These are phyloP conservation scores for Rhodotorula sp. DNA, from an alignment of 1,284 basidiomycete species.

Conservation along the genomic window DNA sequence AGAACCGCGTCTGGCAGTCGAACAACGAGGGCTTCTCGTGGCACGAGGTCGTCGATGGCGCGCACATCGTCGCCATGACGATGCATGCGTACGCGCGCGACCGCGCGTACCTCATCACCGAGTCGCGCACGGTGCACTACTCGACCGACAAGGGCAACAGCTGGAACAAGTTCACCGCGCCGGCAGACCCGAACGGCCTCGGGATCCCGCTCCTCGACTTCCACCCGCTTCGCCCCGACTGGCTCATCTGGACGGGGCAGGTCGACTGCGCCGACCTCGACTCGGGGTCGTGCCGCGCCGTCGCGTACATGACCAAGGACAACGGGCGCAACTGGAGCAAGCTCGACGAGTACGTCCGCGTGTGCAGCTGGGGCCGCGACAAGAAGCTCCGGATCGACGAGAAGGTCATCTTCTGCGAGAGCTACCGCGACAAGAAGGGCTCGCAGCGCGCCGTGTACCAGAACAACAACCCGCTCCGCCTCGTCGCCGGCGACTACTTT, in stretches of 20 bases:
- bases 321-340: slow-evolving; percentile 76
- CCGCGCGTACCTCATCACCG: slow-evolving; percentile 87
- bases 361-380: slow-evolving; percentile 90
- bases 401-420: slow-evolving; percentile 89
- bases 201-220: slow-evolving; percentile 77
- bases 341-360: slow-evolving; percentile 83
- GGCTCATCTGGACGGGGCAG: slow-evolving; percentile 86
- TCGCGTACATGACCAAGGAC: slow-evolving; percentile 71
- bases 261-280: slow-evolving; percentile 61
- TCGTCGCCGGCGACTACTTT: slow-evolving; percentile 77
- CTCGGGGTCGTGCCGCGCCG: slow-evolving; percentile 63
- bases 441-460: slow-evolving; percentile 64
- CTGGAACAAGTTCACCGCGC: slow-evolving; percentile 68
- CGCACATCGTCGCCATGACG: slow-evolving; percentile 68
- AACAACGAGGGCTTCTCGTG: slow-evolving; percentile 92
- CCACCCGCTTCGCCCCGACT: slow-evolving; percentile 78
- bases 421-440: slow-evolving; percentile 78
- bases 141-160: slow-evolving; percentile 74
- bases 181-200: slow-evolving; percentile 75
- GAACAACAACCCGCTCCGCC: slow-evolving; percentile 69
- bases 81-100: slow-evolving; percentile 77
- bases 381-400: slow-evolving; percentile 74
- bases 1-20: slow-evolving; percentile 86
- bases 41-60: slow-evolving; percentile 57
- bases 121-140: slow-evolving; percentile 66